These are phyloP conservation scores for Boletellus ananiceps DNA, from an alignment of 768 basidiomycete genomes.

Conservation along the genomic window DNA sequence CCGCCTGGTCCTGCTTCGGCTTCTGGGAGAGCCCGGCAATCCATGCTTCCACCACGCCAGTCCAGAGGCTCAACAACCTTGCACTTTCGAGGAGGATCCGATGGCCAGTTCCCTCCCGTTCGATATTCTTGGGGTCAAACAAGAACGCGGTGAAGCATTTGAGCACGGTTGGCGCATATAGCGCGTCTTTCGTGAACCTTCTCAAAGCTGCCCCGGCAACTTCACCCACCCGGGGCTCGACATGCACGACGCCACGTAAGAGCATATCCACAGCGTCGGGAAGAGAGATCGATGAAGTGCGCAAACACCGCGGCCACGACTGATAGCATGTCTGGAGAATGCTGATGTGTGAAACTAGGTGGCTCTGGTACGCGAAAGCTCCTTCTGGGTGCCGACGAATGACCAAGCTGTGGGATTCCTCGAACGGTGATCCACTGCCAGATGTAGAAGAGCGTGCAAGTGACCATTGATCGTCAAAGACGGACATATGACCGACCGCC, in stretches of 20 bases:
- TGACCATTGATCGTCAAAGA: constrained; percentile 84
- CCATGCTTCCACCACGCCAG: constrained; percentile 67
- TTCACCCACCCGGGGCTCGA: constrained; percentile 72
- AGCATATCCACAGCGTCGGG: constrained; percentile 72
- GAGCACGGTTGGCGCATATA: constrained; percentile 54
- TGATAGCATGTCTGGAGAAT: constrained; percentile 76
- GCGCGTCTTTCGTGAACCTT: constrained; percentile 63
- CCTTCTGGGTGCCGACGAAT: constrained; percentile 66
- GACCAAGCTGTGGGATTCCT: constrained; percentile 65
- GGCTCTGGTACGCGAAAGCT: constrained; percentile 60
- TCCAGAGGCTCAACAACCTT: constrained; percentile 70
- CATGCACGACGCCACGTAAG: constrained; percentile 76
- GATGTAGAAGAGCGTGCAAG: constrained; percentile 43
- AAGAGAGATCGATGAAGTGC: constrained; percentile 46
- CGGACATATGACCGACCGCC: constrained; percentile 66
- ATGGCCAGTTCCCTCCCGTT: constrained; percentile 58
- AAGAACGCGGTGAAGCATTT: constrained; percentile 65
- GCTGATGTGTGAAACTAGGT: constrained; percentile 56
- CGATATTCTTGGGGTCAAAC: constrained; percentile 62
- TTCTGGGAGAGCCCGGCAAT: constrained; percentile 43
- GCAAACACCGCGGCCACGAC: constrained; percentile 79
- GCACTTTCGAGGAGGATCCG: constrained; percentile 64
- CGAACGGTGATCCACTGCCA: constrained; percentile 44
- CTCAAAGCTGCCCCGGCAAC: constrained; percentile 63
- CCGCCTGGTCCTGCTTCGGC: constrained; percentile 35